phyloP scores from a whole-genome alignment of 2,329 filamentous ascomycete genomes.

The Fusarium napiforme region DNA sequence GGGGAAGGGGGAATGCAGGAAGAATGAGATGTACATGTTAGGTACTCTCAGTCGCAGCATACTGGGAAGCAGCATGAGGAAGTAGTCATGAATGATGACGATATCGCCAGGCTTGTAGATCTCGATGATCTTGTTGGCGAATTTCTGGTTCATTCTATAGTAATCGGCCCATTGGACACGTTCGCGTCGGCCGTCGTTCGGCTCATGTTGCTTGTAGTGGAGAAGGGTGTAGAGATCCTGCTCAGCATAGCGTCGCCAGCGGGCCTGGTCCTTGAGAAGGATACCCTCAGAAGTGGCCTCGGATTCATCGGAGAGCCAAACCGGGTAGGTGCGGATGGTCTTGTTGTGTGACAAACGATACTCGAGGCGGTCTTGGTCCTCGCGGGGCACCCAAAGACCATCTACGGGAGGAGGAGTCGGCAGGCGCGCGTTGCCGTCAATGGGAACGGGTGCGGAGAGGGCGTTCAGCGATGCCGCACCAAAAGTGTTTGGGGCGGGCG shows the following conservation, averaged over 20 bases:
- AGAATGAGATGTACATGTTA: conserved; percentile 94
- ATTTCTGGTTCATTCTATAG: conserved; percentile 90
- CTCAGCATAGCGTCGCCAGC: conserved; percentile 92
- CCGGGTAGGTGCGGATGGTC: conserved; percentile 82
- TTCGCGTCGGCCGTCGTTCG: conserved; percentile 84
- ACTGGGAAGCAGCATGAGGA: conserved; percentile 88
- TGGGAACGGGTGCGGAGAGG: conserved; percentile 81
- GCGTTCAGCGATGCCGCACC: conserved; percentile 71
- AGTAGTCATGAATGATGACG: conserved; percentile 93
- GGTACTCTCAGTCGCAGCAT: conserved; percentile 87
- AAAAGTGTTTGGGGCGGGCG: conserved; percentile 59
- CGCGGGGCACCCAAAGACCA: conserved; percentile 75
- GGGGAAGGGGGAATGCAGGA: conserved; percentile 92
- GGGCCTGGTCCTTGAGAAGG: conserved; percentile 80
- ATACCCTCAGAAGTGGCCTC: conserved; percentile 75
- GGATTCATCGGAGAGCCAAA: conserved; percentile 86
- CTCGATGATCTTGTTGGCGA: conserved; percentile 88
- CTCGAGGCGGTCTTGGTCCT: conserved; percentile 79
- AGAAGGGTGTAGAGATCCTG: conserved; percentile 92
- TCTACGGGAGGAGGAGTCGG: conserved; percentile 71
- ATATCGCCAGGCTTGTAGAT: conserved; percentile 93
- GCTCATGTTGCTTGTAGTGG: conserved; percentile 95
- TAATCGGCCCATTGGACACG: conserved; percentile 92
- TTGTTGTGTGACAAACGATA: conserved; percentile 77
- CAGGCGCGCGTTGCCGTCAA: conserved; percentile 69